These are phyloP conservation scores for Populus euphratica DNA, from an alignment of 345 rosid genomes.

Conservation along the genomic window DNA sequence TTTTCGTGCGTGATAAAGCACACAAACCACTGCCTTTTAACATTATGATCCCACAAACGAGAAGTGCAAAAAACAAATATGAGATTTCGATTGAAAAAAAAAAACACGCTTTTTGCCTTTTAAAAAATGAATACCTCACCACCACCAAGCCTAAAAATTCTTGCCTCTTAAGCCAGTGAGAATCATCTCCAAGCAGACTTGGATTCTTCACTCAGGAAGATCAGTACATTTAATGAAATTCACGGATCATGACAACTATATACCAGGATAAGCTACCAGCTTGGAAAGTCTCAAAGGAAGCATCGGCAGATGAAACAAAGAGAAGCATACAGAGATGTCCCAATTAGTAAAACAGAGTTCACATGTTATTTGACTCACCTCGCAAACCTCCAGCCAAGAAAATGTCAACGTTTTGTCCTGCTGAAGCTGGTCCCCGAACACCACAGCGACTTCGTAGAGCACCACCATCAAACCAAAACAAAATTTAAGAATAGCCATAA, in stretches of 20 bases:
- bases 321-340: conserved; percentile 20
- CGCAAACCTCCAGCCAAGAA: conserved; percentile 11
- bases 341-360: conserved; percentile 6
- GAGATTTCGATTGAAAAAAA: neutral
- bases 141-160: neutral
- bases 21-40: conserved; percentile 1
- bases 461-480: conserved; percentile 12
- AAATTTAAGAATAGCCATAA: conserved; percentile 11
- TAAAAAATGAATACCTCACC: neutral
- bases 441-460: neutral
- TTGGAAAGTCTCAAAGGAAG: neutral
- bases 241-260: neutral
- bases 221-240: neutral
- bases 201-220: neutral
- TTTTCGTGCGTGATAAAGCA: neutral
- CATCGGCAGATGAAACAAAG: conserved; percentile 7
- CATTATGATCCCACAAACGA: conserved; percentile 8
- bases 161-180: neutral
- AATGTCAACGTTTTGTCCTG: conserved; percentile 17
- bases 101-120: neutral
- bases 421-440: conserved; percentile 20
- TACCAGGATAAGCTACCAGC: neutral
- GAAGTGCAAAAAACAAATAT: neutral
- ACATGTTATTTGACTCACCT: conserved; percentile 12
- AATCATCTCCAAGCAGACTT: neutral